Evolutionary conservation across 2,329 filamentous ascomycete genomes (phyloP).

Genomic region (Microthyrium microscopicum): DNA sequence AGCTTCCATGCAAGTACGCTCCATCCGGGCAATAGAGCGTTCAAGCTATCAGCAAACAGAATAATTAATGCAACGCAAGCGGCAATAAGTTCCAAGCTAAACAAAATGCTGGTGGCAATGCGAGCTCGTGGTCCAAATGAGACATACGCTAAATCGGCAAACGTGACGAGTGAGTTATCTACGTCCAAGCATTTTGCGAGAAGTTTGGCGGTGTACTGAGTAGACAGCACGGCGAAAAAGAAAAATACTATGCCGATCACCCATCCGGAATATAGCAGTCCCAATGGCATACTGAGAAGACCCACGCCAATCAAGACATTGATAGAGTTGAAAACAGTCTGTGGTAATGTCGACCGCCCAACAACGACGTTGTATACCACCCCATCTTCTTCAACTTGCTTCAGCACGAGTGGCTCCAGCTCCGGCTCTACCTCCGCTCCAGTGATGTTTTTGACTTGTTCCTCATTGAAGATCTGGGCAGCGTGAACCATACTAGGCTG

Average conservation of each 20-base stretch:
- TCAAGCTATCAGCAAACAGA: conserved; percentile 85
- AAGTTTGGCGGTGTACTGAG: conserved; percentile 71
- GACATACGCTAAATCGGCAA: conserved; percentile 82
- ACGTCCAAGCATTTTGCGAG: conserved; percentile 79
- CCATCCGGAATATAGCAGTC: conserved; percentile 78
- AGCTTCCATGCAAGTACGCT: conserved; percentile 67
- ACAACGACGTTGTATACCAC: conserved; percentile 73
- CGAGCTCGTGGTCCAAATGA: conserved; percentile 74
- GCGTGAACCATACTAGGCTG: conserved; percentile 40
- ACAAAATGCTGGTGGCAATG: conserved; percentile 67
- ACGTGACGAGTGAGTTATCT: conserved; percentile 74
- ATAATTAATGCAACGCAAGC: conserved; percentile 81
- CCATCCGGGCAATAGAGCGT: conserved; percentile 57
- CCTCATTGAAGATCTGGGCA: conserved; percentile 31
- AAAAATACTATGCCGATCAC: conserved; percentile 64
- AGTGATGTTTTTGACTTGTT: conserved; percentile 24
- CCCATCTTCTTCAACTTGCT: conserved; percentile 69
- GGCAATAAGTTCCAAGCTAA: conserved; percentile 72
- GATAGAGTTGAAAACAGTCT: conserved; percentile 93
- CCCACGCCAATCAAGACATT: conserved; percentile 87
- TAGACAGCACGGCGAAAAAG: conserved; percentile 55
- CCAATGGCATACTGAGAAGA: conserved; percentile 73
- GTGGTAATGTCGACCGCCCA: conserved; percentile 85
- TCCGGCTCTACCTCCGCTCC: conserved; percentile 30
- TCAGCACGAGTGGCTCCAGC: conserved; percentile 64